Evolutionary conservation across 352 stramenopile genomes (phyloP), one percentile per base, ranked within the genome.

Genomic region (Globisporangium canariense): DNA sequence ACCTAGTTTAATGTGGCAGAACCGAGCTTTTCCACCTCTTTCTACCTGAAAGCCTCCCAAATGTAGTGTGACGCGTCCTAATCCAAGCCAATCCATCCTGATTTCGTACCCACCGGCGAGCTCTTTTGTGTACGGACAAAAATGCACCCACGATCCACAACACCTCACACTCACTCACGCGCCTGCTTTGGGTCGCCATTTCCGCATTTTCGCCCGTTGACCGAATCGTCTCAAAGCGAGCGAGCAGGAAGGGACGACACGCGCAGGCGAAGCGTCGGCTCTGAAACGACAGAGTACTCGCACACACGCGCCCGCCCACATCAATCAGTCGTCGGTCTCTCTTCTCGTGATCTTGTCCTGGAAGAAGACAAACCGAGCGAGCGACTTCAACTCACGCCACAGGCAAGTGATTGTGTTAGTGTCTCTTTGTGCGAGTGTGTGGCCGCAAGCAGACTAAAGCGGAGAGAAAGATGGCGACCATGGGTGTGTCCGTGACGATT

Each of bases 401-500:
- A n/a, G 8, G 7, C 30, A 4, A 28, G 10, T 45, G 40, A 46
- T 13, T 46, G 40, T 13, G 13, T 18, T n/a, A n/a, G 40, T 46
- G 40, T 40, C 34, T 40, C 7, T 40, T 40, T 7, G 34, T 13
- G 40, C 40, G 11, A 18, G 5, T 56, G 52, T 46, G 52, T 46
- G 52, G 20, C 16, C 10, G 36, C 9, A 14, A 41, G 36, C 4
- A 57, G 28, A 16, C 10, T 16, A 10, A 50, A 9, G n/a, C 38
- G 36, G 8, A 46, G 11, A n/a, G 6, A 18, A 2, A 38, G 18
- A 66, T 66, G 60, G 38, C 60, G 60, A 25, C 9, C n/a, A 45
- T 62, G 10, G 49, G 46, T 43, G 74, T 77, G 45, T 68, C 56
- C 36, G 75, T 91, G 47, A 74, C 74, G 63, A 78, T 96, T 65